A percentile compares a stretch with the other conserved stretches of the same genome.
phyloP scores from a whole-genome alignment of 257 asterid species.

The Eucommia ulmoides region DNA sequence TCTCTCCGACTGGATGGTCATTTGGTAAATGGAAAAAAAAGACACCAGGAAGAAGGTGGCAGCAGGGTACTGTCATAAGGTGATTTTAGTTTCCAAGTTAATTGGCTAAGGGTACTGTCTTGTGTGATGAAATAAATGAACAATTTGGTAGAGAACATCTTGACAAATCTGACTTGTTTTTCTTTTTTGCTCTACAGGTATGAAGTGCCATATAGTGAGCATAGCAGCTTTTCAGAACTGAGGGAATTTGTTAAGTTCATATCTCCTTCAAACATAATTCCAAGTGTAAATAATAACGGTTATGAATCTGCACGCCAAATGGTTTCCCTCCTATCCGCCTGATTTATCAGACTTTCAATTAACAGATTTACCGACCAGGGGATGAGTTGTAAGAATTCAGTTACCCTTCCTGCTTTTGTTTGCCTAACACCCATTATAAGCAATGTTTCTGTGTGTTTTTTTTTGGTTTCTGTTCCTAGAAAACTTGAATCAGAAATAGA shows the following conservation, averaged over 20 bases:
- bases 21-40: constrained; percentile 79
- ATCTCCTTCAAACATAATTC: constrained; percentile 64
- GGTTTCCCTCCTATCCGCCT: constrained; percentile 56
- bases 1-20: constrained; percentile 97
- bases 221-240: constrained; percentile 81
- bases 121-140: neutral
- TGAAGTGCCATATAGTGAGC: constrained; percentile 96
- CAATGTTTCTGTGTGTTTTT: no score
- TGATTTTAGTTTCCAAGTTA: constrained; percentile 15
- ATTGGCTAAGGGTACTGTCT: no score
- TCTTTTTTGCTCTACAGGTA: constrained; percentile 33
- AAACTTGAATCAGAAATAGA: no score
- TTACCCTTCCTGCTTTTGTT: no score
- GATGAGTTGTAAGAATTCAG: no score
- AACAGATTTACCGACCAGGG: constrained; percentile 1
- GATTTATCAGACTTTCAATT: no score
- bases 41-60: constrained; percentile 80
- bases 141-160: neutral
- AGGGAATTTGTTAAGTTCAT: constrained; percentile 65
- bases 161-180: neutral
- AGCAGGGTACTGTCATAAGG: constrained; percentile 95
- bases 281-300: constrained; percentile 80
- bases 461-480: no score
- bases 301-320: constrained; percentile 58
- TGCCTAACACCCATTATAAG: no score